phyloP scores from a whole-genome alignment of 257 asterid genomes.

The Capsicum chinense region DNA sequence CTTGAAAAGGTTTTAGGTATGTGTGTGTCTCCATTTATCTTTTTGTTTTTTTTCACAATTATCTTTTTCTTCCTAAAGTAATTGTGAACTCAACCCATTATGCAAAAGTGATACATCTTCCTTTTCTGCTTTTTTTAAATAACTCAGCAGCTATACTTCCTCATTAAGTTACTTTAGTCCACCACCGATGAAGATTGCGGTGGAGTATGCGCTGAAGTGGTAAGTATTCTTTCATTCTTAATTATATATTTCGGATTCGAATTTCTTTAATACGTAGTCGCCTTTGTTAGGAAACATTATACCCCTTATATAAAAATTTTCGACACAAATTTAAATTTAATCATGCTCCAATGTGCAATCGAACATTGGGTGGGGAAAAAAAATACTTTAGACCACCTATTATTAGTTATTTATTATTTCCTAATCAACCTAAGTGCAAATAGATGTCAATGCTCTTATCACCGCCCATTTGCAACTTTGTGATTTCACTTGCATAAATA shows the following conservation, averaged over 20 bases:
- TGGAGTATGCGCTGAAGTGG: no score
- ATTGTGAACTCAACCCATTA: slow-evolving; percentile 18
- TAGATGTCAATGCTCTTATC: neutral
- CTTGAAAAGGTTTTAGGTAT: neutral
- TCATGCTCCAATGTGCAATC: no score
- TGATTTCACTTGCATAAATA: neutral
- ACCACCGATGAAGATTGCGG: no score
- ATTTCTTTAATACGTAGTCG: no score
- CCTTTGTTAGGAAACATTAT: no score
- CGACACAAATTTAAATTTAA: no score
- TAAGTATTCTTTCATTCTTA: no score
- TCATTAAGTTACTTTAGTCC: neutral
- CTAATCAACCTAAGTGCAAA: neutral
- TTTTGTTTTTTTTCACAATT: neutral
- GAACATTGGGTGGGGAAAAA: no score
- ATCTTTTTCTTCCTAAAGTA: neutral
- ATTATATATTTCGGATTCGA: no score
- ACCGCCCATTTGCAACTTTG: neutral
- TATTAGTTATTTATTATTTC: neutral
- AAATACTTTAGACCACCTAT: neutral
- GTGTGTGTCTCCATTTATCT: neutral
- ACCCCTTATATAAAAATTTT: no score
- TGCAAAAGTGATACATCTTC: slow-evolving; percentile 10
- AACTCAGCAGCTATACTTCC: neutral
- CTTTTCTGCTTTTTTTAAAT: neutral